Conservation (phyloP, 164 flowering plant species). For the Annona squamosa region DNA sequence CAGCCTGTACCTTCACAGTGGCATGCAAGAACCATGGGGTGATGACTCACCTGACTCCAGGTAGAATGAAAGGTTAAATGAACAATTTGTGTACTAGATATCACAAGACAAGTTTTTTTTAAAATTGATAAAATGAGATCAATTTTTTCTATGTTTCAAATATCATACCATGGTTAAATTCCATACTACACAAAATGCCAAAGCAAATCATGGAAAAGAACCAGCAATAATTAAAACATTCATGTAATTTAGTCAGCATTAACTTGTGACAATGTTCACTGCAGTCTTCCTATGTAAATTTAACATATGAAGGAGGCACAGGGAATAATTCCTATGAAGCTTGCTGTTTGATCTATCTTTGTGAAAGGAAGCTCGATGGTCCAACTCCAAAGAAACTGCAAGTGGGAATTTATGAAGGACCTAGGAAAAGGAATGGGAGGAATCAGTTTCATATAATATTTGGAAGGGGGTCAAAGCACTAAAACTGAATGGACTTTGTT, state of each 20-base stretch:
- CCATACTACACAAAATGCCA: not conserved
- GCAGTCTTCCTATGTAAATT: no score
- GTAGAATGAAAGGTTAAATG: not conserved
- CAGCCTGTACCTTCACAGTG: conserved; percentile 72
- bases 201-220: not conserved
- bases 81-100: not conserved
- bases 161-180: not conserved
- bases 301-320: no score
- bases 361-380: no score
- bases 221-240: not conserved
- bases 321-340: no score
- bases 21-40: conserved; percentile 43
- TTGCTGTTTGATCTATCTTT: no score
- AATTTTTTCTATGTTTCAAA: not conserved
- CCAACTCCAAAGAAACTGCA: no score
- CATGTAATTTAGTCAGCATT: no score
- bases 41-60: conserved; percentile 36
- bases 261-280: no score
- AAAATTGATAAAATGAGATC: not conserved
- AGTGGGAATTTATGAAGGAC: no score
- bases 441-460: not conserved
- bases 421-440: not conserved
- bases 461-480: not conserved
- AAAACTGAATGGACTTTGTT: not conserved
- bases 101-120: not conserved